phyloP scores from a whole-genome alignment of 179 eudicot genomes.

The Camellia oleifera region DNA sequence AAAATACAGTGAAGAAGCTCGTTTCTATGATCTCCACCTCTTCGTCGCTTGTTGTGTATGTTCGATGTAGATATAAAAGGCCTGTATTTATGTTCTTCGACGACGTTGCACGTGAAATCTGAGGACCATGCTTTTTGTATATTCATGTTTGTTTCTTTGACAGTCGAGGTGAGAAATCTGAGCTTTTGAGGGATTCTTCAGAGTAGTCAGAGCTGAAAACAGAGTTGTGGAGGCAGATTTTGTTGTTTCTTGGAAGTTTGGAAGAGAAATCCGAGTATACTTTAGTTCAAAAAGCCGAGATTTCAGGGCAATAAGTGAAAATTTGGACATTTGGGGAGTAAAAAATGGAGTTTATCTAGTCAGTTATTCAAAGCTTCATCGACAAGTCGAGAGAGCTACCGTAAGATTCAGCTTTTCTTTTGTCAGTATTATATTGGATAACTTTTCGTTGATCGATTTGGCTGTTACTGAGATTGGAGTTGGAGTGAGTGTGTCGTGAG shows the following conservation, averaged over 20 bases:
- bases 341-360: slow-evolving; percentile 9
- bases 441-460: slow-evolving; percentile 17
- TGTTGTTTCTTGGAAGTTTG: slow-evolving; percentile 11
- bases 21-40: background rate
- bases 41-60: background rate
- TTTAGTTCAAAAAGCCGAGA: background rate
- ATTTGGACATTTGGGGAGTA: slow-evolving; percentile 5
- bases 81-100: background rate
- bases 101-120: background rate
- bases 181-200: background rate
- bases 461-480: slow-evolving; percentile 2
- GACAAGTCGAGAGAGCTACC: background rate
- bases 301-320: slow-evolving; percentile 15
- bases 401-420: background rate
- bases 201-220: slow-evolving; percentile 4
- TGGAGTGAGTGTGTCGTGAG: slow-evolving; percentile 14
- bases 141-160: background rate
- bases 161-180: background rate
- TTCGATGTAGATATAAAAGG: background rate
- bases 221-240: background rate
- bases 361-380: slow-evolving; percentile 4
- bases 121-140: background rate
- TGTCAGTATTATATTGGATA: background rate
- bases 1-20: background rate
- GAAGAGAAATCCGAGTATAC: slow-evolving; percentile 10